Conservation (phyloP, 179 eudicot species). For the Drosera spatulata region DNA sequence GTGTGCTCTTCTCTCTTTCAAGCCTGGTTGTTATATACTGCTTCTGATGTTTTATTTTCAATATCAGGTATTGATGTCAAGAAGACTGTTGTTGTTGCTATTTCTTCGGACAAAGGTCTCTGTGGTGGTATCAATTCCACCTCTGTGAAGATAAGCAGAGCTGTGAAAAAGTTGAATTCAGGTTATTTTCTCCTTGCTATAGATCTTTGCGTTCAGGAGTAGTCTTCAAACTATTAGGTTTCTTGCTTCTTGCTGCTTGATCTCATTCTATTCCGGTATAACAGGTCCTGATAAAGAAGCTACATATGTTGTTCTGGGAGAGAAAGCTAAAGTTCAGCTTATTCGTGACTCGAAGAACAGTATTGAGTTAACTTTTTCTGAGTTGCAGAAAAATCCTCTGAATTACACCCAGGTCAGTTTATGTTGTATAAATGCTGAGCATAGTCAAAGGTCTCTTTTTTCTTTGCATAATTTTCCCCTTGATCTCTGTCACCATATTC, state of each 20-base stretch:
- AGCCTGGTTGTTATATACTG: background rate
- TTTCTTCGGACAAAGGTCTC: slow-evolving; percentile 96
- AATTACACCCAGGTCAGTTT: slow-evolving; percentile 80
- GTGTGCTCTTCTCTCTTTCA: too few species aligned
- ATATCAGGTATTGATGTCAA: slow-evolving; percentile 74
- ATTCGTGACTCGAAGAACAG: slow-evolving; percentile 77
- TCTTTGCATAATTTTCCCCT: background rate
- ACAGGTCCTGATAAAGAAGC: slow-evolving; percentile 73
- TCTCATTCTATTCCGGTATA: slow-evolving; percentile 3
- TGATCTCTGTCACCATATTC: background rate
- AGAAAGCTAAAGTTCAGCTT: slow-evolving; percentile 90
- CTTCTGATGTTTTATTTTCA: slow-evolving; percentile 3
- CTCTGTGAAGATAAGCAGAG: slow-evolving; percentile 91
- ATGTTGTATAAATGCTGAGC: background rate
- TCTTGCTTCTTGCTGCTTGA: background rate
- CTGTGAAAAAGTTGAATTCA: slow-evolving; percentile 53
- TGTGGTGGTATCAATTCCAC: slow-evolving; percentile 99
- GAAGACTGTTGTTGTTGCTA: slow-evolving; percentile 69
- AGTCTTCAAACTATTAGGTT: too few species aligned
- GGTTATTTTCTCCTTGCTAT: slow-evolving; percentile 29
- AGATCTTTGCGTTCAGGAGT: too few species aligned
- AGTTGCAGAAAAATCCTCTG: slow-evolving; percentile 84
- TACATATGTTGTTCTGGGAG: slow-evolving; percentile 83
- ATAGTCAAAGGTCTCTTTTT: background rate
- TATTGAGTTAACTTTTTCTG: slow-evolving; percentile 53